Evolutionary conservation across 192 early-diverging fungal genomes (phyloP), one percentile per base, ranked within the genome.

Genomic region (Blastocladiella britannica): DNA sequence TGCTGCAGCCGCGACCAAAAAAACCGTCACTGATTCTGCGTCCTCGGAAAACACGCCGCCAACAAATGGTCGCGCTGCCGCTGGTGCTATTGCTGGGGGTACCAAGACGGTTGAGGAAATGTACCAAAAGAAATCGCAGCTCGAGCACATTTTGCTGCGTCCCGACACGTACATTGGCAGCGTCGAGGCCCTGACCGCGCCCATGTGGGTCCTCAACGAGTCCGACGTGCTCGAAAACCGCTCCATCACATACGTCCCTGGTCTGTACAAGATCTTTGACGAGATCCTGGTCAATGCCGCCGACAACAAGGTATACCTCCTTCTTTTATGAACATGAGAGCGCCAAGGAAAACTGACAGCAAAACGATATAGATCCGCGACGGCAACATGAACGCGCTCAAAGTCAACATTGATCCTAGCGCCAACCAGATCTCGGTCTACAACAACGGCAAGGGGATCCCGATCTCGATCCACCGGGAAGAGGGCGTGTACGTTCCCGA

Each of bases 91-190:
- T n/a, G n/a, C n/a, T n/a, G n/a, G n/a, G n/a, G n/a, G n/a, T n/a
- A n/a, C n/a, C 37, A 71, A 70, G 55, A 74, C 74, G 2, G 72
- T 87, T 31, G 85, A 89, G 63, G 81, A 96, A 60, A 89, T 88
- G 24, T 98, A 94, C 68, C 86, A 94, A 65, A 93, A 92, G 60
- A 93, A 92, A 62, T 82, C 88, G 0, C 94, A 90, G 29, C 61
- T 95, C 23, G 92, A 98, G 69, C 92, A 98, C 63, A 89, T 98
- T 53, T 67, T 98, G 26, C 75, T 92, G 51, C 81, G 89, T 23
- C 90, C 91, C 1, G 94, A 98, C 62, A 91, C 89, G 1, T 98
- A 98, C 72, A 92, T 98, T 62, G 92, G 92, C 7, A 87, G 88
- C 2, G 77, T 84, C 24, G 91, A 96, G 65, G 72, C 77, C 52